These are phyloP conservation scores for Amanita thiersii DNA, from an alignment of 768 basidiomycete genomes.

Conservation along the genomic window DNA sequence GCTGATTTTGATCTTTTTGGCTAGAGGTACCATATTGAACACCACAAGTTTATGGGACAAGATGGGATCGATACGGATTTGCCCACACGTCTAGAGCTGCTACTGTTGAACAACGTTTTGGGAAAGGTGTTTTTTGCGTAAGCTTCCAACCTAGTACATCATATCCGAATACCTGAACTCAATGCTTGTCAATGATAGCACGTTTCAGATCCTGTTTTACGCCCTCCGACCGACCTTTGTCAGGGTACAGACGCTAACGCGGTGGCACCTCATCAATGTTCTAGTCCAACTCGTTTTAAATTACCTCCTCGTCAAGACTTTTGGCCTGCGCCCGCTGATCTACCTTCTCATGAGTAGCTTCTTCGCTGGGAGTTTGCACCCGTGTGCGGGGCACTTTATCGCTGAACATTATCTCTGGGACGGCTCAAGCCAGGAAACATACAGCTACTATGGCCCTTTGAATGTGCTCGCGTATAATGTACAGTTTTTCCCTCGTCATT, in stretches of 20 bases:
- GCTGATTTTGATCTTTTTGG: too few relatives aligned
- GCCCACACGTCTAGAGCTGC: conserved; percentile 77
- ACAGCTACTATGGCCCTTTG: conserved; percentile 90
- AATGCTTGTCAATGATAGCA: conserved; percentile 36
- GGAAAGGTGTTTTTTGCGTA: conserved; percentile 98
- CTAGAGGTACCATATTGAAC: conserved; percentile 89
- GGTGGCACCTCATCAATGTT: conserved; percentile 83
- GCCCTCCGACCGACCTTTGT: conserved; percentile 93
- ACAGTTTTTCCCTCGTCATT: conserved; percentile 18
- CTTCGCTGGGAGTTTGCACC: conserved; percentile 94
- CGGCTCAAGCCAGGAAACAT: conserved; percentile 89
- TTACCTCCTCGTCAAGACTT: conserved; percentile 44
- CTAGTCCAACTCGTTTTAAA: conserved; percentile 64
- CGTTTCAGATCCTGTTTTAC: conserved; percentile 98
- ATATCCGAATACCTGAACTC: neutral
- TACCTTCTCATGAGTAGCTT: conserved; percentile 89
- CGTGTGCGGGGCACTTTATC: conserved; percentile 96
- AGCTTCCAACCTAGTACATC: conserved; percentile 25
- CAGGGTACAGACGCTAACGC: conserved; percentile 69
- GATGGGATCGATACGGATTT: conserved; percentile 96
- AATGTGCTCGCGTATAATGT: conserved; percentile 94
- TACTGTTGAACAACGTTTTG: conserved; percentile 88
- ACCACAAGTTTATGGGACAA: conserved; percentile 93
- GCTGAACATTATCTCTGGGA: conserved; percentile 97
- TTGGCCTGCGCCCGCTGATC: conserved; percentile 44